Conservation (phyloP, 2,329 filamentous ascomycete genomes). For the Diatrype stigma region DNA sequence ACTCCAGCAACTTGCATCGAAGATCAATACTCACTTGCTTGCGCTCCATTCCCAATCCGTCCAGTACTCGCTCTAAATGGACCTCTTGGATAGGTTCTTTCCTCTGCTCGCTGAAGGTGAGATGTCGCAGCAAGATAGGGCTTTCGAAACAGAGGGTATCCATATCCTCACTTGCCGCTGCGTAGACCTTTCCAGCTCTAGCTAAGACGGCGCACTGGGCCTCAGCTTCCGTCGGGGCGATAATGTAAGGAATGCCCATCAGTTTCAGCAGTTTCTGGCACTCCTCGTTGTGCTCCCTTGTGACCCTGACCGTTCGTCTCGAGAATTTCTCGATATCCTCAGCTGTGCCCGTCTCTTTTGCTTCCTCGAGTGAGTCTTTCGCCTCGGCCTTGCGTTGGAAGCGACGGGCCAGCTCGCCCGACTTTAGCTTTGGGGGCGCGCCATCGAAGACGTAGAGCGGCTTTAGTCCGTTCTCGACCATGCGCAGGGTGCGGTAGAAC, state of each 20-base stretch:
- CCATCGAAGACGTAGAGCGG: conserved; percentile 98
- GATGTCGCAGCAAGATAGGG: conserved; percentile 83
- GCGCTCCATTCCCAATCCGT: conserved; percentile 82
- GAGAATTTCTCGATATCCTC: conserved; percentile 99
- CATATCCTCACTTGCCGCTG: conserved; percentile 97
- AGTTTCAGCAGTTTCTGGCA: conserved; percentile 86
- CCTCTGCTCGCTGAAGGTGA: conserved; percentile 94
- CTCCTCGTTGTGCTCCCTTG: conserved; percentile 93
- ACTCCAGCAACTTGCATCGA: not conserved
- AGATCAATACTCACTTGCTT: conserved; percentile 56
- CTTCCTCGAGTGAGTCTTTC: conserved; percentile 84
- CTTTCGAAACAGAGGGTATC: conserved; percentile 94
- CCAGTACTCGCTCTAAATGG: conserved; percentile 77
- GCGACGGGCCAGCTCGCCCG: conserved; percentile 91
- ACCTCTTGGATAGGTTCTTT: conserved; percentile 99
- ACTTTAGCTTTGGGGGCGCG: conserved; percentile 94
- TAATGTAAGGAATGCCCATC: conserved; percentile 94
- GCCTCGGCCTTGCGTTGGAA: conserved; percentile 94
- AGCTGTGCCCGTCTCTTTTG: conserved; percentile 93
- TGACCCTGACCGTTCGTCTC: conserved; percentile 85
- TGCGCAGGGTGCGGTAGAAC: conserved; percentile 97
- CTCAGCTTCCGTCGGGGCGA: conserved; percentile 95
- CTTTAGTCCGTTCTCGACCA: conserved; percentile 98
- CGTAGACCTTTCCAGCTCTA: conserved; percentile 89
- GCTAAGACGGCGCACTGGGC: conserved; percentile 92